phyloP scores from a whole-genome alignment of 2,329 filamentous ascomycete species.

The Iodosphaeria phyllophila region DNA sequence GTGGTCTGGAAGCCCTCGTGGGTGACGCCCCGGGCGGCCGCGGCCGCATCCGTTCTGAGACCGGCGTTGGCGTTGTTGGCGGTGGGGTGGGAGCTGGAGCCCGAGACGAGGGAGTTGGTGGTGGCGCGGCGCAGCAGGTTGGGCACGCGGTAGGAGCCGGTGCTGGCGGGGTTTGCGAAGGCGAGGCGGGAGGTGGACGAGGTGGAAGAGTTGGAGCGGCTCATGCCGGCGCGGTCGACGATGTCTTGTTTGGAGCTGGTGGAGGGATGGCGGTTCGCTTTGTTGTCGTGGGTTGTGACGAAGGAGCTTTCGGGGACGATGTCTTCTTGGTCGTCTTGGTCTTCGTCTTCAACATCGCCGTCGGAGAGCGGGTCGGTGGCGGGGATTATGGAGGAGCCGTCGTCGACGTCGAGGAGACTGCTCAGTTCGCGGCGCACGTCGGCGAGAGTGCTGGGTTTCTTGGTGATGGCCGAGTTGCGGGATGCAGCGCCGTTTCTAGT shows the following conservation, averaged over 20 bases:
- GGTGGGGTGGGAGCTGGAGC: constrained; percentile 6
- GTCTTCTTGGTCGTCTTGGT: constrained; percentile 32
- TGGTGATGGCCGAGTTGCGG: constrained; percentile 31
- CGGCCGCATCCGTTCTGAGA: too few relatives aligned
- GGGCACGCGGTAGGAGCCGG: constrained; percentile 44
- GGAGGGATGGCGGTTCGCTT: constrained; percentile 27
- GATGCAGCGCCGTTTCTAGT: constrained; percentile 9
- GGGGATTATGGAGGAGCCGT: constrained; percentile 21
- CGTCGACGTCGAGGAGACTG: constrained; percentile 45
- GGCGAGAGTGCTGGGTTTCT: constrained; percentile 53
- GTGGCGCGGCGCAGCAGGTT: constrained; percentile 56
- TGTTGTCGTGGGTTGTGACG: constrained; percentile 22
- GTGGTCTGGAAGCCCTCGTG: constrained; percentile 1
- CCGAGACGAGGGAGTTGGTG: constrained; percentile 30
- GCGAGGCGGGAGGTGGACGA: constrained; percentile 27
- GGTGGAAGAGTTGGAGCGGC: constrained; percentile 30
- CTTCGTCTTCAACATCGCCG: too few relatives aligned
- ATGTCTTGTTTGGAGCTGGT: constrained; percentile 22
- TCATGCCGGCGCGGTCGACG: constrained; percentile 57
- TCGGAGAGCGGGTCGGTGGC: constrained; percentile 24
- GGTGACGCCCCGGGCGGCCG: background rate
- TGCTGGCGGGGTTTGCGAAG: constrained; percentile 27
- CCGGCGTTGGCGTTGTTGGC: constrained; percentile 1
- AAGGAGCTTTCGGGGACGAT: constrained; percentile 10
- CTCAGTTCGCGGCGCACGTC: constrained; percentile 75